A percentile compares a stretch with the other conserved stretches of the same genome.
Evolutionary conservation across 352 stramenopile genomes (phyloP).

Genomic region (Pythium dissimile): DNA sequence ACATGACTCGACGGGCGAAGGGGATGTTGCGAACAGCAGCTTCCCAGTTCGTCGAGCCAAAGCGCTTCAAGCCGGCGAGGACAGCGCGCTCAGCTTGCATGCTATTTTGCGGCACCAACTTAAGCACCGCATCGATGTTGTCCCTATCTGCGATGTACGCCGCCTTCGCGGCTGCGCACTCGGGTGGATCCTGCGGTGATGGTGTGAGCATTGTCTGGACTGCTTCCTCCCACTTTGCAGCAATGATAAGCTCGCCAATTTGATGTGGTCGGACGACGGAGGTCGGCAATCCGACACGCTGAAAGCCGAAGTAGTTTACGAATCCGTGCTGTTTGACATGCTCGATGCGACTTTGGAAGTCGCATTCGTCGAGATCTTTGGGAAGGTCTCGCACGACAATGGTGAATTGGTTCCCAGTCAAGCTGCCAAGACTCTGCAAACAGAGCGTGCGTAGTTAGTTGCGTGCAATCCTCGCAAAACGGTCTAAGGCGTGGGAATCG

Average conservation of each 20-base stretch:
- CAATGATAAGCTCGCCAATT: constrained; percentile 66
- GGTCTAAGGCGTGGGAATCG: not conserved
- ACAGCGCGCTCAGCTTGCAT: constrained; percentile 52
- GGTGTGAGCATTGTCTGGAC: constrained; percentile 44
- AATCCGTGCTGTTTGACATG: constrained; percentile 42
- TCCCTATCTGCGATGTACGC: constrained; percentile 42
- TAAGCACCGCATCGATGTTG: constrained; percentile 50
- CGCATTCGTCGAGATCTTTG: constrained; percentile 1
- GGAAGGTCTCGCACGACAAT: constrained; percentile 46
- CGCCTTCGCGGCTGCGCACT: constrained; percentile 36
- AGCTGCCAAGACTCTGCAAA: constrained; percentile 49
- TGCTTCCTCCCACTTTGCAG: constrained; percentile 51
- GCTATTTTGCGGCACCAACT: constrained; percentile 37
- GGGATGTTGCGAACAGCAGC: constrained; percentile 46
- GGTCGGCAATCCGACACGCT: constrained; percentile 55
- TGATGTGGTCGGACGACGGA: constrained; percentile 55
- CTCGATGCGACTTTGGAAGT: constrained; percentile 26
- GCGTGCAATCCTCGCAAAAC: not conserved
- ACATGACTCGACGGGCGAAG: constrained; percentile 65
- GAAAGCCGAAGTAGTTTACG: constrained; percentile 83
- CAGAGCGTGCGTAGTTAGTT: too few species aligned
- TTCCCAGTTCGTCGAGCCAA: constrained; percentile 45
- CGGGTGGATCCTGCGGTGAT: constrained; percentile 32
- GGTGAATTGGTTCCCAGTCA: constrained; percentile 63
- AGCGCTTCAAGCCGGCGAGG: constrained; percentile 62